phyloP scores from a whole-genome alignment of 106 monocot species.

The Phalaenopsis equestris region DNA sequence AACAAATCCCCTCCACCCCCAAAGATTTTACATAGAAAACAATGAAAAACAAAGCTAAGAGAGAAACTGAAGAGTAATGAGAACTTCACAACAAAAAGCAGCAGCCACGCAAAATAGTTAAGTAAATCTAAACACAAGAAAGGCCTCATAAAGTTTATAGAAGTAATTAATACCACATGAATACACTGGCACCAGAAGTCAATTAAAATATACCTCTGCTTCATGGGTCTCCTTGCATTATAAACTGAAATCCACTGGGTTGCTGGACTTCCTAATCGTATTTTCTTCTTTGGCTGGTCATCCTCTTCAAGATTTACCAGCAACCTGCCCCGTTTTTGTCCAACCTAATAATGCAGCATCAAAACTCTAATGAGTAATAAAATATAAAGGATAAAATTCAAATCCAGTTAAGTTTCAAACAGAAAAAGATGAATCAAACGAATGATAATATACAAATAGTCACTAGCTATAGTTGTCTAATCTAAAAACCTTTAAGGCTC shows the following conservation, averaged over 20 bases:
- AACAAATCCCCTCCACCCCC: no score
- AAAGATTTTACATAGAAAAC: neutral
- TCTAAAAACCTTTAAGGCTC: constrained; percentile 70
- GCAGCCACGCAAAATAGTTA: neutral
- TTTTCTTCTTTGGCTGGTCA: constrained; percentile 90
- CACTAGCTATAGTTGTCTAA: neutral
- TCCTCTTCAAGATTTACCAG: constrained; percentile 89
- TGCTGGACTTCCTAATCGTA: constrained; percentile 84
- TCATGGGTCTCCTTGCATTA: constrained; percentile 91
- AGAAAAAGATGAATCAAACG: neutral
- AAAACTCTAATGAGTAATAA: neutral
- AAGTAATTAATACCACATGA: neutral
- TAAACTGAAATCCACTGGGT: constrained; percentile 99
- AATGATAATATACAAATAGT: neutral
- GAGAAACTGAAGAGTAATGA: neutral
- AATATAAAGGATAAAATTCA: neutral
- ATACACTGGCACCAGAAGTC: neutral
- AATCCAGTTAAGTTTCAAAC: neutral
- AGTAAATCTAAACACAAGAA: neutral
- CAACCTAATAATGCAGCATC: constrained; percentile 42
- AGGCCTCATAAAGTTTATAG: neutral
- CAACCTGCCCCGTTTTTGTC: constrained; percentile 81
- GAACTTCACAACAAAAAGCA: neutral
- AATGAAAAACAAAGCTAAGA: neutral
- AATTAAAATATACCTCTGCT: constrained; percentile 66